Percentiles rank a stretch among this genome's conserved stretches.
Conservation (phyloP, 768 basidiomycete species). For the Daedaleopsis nitida region DNA sequence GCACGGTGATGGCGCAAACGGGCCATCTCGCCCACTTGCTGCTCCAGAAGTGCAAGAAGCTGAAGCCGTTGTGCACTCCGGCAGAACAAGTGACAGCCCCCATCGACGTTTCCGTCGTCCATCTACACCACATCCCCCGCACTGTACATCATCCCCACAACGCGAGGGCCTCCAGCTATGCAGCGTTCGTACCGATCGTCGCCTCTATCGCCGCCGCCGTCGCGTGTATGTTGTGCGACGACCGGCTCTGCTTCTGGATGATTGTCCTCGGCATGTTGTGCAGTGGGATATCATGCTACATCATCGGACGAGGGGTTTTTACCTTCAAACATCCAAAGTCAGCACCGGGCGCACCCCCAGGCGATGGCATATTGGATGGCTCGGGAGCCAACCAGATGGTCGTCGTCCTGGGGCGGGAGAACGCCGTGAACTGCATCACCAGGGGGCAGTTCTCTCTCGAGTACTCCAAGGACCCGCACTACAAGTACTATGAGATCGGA, state of each 20-base stretch:
- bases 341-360: not conserved
- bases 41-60: not conserved
- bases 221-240: not conserved
- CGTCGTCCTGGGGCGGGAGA: constrained; percentile 5
- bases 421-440: constrained; percentile 8
- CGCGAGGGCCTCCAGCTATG: not conserved
- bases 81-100: not conserved
- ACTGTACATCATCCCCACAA: not conserved
- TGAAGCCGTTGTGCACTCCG: not conserved
- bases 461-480: not conserved
- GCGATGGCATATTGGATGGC: constrained; percentile 11
- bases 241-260: constrained; percentile 10
- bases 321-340: constrained; percentile 5
- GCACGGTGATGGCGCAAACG: not conserved
- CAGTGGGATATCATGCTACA: constrained; percentile 8
- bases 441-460: constrained; percentile 8
- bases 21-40: constrained; percentile 5
- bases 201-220: not conserved
- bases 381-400: not conserved
- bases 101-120: not conserved
- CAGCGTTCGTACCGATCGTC: not conserved
- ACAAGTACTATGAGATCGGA: constrained; percentile 6
- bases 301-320: constrained; percentile 2
- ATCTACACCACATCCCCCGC: not conserved
- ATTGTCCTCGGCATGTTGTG: constrained; percentile 6